Percentiles rank a stretch among this genome's conserved stretches.
These are phyloP conservation scores for Yamadazyma laniorum DNA, from an alignment of 805 yeast species.

Conservation along the genomic window DNA sequence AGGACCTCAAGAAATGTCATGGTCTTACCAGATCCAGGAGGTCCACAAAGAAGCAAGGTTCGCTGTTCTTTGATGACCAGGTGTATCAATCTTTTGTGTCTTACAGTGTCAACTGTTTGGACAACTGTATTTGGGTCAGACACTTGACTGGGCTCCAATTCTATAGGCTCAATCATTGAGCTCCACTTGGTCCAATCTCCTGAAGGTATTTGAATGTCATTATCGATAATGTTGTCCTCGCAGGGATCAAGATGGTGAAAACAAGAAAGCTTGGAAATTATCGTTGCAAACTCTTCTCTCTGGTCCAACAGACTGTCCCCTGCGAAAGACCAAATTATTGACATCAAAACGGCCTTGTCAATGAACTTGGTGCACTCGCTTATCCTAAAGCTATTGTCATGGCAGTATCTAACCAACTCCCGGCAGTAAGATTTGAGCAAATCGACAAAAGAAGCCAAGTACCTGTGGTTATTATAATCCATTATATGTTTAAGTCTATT, in stretches of 20 bases:
- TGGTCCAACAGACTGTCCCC: slow-evolving; percentile 51
- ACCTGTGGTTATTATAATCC: slow-evolving; percentile 41
- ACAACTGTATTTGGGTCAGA: slow-evolving; percentile 62
- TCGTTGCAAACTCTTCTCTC: slow-evolving; percentile 35
- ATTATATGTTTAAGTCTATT: slow-evolving; percentile 46
- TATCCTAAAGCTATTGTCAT: background rate
- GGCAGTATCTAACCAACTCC: slow-evolving; percentile 13
- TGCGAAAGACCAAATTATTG: slow-evolving; percentile 61
- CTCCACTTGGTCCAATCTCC: slow-evolving; percentile 13
- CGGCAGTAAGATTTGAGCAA: slow-evolving; percentile 38
- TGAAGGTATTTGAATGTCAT: slow-evolving; percentile 11
- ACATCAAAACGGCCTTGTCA: slow-evolving; percentile 30
- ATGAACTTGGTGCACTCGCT: slow-evolving; percentile 20
- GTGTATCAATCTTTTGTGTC: slow-evolving; percentile 61
- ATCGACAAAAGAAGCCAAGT: slow-evolving; percentile 38
- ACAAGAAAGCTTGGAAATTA: slow-evolving; percentile 19
- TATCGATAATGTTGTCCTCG: slow-evolving; percentile 1
- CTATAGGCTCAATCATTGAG: slow-evolving; percentile 35
- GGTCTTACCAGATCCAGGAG: slow-evolving; percentile 97
- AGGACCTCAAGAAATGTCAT: slow-evolving; percentile 79
- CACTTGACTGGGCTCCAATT: slow-evolving; percentile 59
- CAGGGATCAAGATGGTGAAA: slow-evolving; percentile 14
- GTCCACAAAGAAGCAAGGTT: slow-evolving; percentile 82
- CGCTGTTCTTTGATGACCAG: slow-evolving; percentile 53
- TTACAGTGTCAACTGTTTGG: slow-evolving; percentile 74